Evolutionary conservation across 2,329 filamentous ascomycete species (phyloP), one percentile per base, ranked within the genome.

Genomic region (Sporothrix inflata): DNA sequence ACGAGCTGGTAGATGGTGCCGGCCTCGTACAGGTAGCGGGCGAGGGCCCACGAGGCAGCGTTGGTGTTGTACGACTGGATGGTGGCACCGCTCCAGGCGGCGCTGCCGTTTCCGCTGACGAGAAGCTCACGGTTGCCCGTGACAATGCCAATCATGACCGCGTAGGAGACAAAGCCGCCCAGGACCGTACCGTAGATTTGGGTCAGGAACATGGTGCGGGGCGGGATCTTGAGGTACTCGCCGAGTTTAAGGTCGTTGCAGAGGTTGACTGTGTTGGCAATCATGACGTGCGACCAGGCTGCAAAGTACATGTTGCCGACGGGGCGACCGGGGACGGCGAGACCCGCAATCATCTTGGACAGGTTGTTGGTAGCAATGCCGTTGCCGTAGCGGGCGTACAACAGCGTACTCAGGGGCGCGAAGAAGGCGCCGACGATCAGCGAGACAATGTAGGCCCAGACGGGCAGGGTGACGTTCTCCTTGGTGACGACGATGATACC

Each of bases 301-400:
- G 86, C 84, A 76, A 88, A 88, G 77, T 88, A 88, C 84, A 88
- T 86, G 77, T 88, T 88, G 2, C 85, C 86, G 4, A 88, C 75
- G 0, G 86, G 86, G 1, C 83, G 82, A 1, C 82, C 84, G 1
- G 86, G 86, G 2, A 87, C 74, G 72, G 86, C 78, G 3, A 87
- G 79, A 68, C 86, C 86, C 0, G 83, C 86, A 65, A 88, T 73
- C 85, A 88, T 86, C 74, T 88, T 88, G 24, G 86, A 88, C 51
- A 89, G 73, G 71, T 88, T 87, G 76, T 88, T 88, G 2, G 86
- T 89, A 8, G 85, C 85, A 45, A 89, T 88, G 14, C 87, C 87
- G 61, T 85, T 88, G 11, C 87, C 87, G 53, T 81, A 88, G 0
- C 85, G 81, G 2, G 85, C 84, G 72, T 84, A 87, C 0, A 88